Evolutionary conservation across 495 filamentous ascomycete genomes (phyloP), one percentile per base, ranked within the genome.

Genomic region (Glonium stellatum): DNA sequence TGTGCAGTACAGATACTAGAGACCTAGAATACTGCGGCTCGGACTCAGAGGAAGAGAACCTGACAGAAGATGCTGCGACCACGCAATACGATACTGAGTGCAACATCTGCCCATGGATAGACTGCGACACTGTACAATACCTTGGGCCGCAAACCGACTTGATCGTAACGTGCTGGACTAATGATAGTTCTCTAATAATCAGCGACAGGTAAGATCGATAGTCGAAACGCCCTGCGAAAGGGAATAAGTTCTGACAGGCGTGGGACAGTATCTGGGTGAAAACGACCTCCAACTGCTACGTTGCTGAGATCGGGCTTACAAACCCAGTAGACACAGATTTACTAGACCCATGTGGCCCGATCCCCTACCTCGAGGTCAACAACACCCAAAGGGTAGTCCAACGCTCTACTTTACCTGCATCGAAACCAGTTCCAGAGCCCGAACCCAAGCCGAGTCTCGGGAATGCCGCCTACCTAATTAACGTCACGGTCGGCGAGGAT

Each of bases 251-350:
- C n/a, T 5, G 47, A 23, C 44, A 59, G 54, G 59, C 35, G 2
- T 41, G 0, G 34, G n/a, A 23, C 13, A 67, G 64, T n/a, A 59
- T 57, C 22, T 63, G 60, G 60, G 6, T 61, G 8, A 67, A 67
- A 25, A 67, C 65, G 31, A 59, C 61, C 13, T 55, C 58, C 41
- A 64, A 67, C 52, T 67, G 65, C 55, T 67, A 67, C 27, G 65
- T 67, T 51, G 50, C 58, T 1, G 27, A 60, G 31, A 67, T 46
- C 5, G 54, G 54, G 6, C 51, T 67, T 5, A 52, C 59, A 35
- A 41, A 31, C 15, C 60, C 55, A 15, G 61, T 61, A 0, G 58
- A 67, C 35, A 54, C 49, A 9, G 54, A 47, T 6, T 42, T 53
- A 31, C 61, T 67, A 15, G 65, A 67, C 54, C 50, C 58, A 18